Percentiles rank a stretch among this genome's conserved stretches.
Conservation (phyloP, 805 yeast species). For the Kazachstania africana region DNA sequence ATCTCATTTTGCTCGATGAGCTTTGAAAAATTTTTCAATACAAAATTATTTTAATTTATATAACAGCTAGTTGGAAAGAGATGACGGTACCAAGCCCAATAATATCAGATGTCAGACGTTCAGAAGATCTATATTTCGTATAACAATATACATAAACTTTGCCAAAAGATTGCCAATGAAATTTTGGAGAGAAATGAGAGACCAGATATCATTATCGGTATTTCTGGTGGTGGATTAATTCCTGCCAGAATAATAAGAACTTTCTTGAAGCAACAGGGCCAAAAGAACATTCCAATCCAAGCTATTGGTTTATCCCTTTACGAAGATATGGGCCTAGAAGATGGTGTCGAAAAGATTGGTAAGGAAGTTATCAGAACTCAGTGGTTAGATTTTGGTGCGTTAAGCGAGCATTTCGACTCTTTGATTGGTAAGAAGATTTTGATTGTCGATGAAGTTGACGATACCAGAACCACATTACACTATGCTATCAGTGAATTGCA, state of each 20-base stretch:
- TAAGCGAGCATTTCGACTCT: constrained; percentile 57
- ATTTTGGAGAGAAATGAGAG: constrained; percentile 33
- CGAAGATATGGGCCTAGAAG: constrained; percentile 40
- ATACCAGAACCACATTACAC: constrained; percentile 80
- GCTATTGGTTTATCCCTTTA: constrained; percentile 58
- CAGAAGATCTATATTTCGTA: constrained; percentile 57
- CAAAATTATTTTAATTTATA: too few relatives aligned
- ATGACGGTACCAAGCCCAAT: too few relatives aligned
- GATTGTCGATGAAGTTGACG: constrained; percentile 87
- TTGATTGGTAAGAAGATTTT: constrained; percentile 71
- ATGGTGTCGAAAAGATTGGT: constrained; percentile 42
- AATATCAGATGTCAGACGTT: constrained; percentile 26
- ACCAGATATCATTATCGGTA: constrained; percentile 51
- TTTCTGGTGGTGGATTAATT: constrained; percentile 66
- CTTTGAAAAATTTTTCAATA: too few relatives aligned
- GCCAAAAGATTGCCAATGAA: constrained; percentile 52
- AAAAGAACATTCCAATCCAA: constrained; percentile 58
- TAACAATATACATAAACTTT: constrained; percentile 72
- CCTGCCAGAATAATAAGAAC: constrained; percentile 60
- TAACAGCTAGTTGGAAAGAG: too few relatives aligned
- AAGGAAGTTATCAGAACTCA: constrained; percentile 79
- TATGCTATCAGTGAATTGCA: constrained; percentile 70
- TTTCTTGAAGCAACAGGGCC: constrained; percentile 44
- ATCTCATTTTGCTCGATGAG: too few relatives aligned
- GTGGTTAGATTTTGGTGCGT: constrained; percentile 76